phyloP scores from a whole-genome alignment of 768 basidiomycete genomes.

The Trametes cinnabarina region DNA sequence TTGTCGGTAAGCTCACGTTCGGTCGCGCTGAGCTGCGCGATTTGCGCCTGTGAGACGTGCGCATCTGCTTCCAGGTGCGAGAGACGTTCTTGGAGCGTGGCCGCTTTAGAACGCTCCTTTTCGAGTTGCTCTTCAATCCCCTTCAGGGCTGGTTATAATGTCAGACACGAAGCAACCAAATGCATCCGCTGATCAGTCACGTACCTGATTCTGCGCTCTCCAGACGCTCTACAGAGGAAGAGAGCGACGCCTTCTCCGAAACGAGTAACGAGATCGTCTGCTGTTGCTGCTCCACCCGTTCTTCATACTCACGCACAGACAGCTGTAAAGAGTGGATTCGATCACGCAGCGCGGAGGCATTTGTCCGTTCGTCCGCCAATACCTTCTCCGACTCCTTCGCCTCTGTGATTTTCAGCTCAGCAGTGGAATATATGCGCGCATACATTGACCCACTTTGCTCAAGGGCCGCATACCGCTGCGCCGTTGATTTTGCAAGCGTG shows the following conservation, averaged over 20 bases:
- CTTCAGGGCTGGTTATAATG: constrained; percentile 19
- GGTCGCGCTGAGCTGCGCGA: constrained; percentile 43
- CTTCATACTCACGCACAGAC: constrained; percentile 19
- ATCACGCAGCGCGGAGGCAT: constrained; percentile 9
- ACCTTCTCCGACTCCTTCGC: constrained; percentile 3
- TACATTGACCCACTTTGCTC: not conserved
- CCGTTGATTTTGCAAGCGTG: not conserved
- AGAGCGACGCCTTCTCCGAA: constrained; percentile 36
- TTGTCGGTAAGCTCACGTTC: constrained; percentile 55
- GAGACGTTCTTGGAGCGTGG: constrained; percentile 32
- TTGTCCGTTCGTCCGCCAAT: constrained; percentile 9
- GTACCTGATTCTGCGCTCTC: constrained; percentile 32
- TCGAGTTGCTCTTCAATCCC: constrained; percentile 26
- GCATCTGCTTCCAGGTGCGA: constrained; percentile 42
- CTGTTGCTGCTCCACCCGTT: constrained; percentile 31
- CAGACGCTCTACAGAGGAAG: constrained; percentile 31
- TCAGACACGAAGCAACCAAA: not conserved
- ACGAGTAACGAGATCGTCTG: constrained; percentile 41
- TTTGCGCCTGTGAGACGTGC: constrained; percentile 35
- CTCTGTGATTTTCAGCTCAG: not conserved
- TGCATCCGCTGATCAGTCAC: not conserved
- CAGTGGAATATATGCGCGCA: not conserved
- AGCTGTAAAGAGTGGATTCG: constrained; percentile 22
- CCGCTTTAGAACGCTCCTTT: constrained; percentile 20
- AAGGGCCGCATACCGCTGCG: not conserved